Evolutionary conservation across 345 rosid species (phyloP).

Genomic region (Eucalyptus regnans): DNA sequence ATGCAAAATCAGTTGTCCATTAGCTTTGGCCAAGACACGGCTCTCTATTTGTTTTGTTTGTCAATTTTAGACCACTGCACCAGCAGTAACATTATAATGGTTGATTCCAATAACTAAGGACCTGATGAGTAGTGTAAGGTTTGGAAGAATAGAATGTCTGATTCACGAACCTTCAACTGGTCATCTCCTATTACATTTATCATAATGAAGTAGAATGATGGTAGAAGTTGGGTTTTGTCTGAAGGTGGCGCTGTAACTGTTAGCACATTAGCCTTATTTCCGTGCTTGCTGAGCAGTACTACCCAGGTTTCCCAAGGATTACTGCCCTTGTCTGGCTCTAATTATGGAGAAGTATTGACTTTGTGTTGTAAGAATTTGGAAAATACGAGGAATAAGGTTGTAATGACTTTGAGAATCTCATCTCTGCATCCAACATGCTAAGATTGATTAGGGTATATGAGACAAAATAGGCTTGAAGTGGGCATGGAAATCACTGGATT

Average conservation of each 20-base stretch:
- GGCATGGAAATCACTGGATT: neutral
- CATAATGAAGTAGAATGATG: neutral
- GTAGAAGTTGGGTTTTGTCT: neutral
- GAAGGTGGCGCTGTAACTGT: neutral
- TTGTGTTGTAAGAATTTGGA: neutral
- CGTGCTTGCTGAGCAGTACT: neutral
- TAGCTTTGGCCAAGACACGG: neutral
- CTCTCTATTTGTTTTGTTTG: neutral
- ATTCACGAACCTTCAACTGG: neutral
- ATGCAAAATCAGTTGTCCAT: neutral
- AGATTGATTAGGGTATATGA: neutral
- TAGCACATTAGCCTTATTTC: neutral
- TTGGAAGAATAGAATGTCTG: neutral
- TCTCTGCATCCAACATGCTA: neutral
- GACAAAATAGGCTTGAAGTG: neutral
- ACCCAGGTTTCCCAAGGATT: neutral
- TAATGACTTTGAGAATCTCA: neutral
- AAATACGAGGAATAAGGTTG: neutral
- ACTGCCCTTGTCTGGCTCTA: neutral
- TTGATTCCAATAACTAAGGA: neutral
- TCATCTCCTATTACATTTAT: neutral
- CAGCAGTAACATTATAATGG: neutral
- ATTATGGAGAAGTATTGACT: neutral
- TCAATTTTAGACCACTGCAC: neutral
- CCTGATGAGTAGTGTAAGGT: neutral